Percentiles rank a stretch among this genome's conserved stretches.
phyloP scores from a whole-genome alignment of 2,329 filamentous ascomycete genomes.

The Xylaria polymorpha region DNA sequence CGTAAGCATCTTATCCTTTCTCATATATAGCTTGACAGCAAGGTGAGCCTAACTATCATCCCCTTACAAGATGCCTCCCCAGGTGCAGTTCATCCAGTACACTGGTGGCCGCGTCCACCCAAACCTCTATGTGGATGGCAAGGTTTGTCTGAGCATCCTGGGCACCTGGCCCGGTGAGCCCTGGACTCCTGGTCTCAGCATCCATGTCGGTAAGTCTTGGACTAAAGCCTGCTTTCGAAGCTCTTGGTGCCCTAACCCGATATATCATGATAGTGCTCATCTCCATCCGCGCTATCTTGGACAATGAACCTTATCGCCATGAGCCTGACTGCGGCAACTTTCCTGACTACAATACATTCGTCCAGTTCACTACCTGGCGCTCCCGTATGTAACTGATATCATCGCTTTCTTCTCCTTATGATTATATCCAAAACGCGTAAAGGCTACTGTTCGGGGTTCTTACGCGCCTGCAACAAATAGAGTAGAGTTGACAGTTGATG shows the following conservation, averaged over 20 bases:
- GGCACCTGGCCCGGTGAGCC: slow-evolving; percentile 33
- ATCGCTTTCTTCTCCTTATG: neutral
- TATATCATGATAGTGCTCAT: slow-evolving; percentile 31
- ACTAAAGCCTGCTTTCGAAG: neutral
- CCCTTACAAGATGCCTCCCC: slow-evolving; percentile 32
- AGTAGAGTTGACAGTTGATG: neutral
- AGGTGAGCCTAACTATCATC: neutral
- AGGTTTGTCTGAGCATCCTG: slow-evolving; percentile 37
- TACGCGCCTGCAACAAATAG: neutral
- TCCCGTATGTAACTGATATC: neutral
- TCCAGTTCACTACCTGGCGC: slow-evolving; percentile 10
- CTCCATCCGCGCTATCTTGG: slow-evolving; percentile 35
- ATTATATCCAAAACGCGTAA: neutral
- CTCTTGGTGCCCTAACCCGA: neutral
- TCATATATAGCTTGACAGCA: neutral
- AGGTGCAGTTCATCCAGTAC: slow-evolving; percentile 38
- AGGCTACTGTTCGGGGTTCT: too few relatives aligned
- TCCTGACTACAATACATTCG: slow-evolving; percentile 7
- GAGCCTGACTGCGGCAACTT: slow-evolving; percentile 24
- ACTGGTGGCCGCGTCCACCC: slow-evolving; percentile 35
- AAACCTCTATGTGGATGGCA: slow-evolving; percentile 37
- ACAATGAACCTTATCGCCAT: slow-evolving; percentile 38
- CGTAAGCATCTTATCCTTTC: slow-evolving; percentile 13
- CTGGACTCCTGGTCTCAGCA: slow-evolving; percentile 33
- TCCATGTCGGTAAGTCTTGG: slow-evolving; percentile 28